Percentiles rank a stretch among this genome's conserved stretches.
Evolutionary conservation across 345 rosid genomes (phyloP).

Genomic region (Salix dunnii): DNA sequence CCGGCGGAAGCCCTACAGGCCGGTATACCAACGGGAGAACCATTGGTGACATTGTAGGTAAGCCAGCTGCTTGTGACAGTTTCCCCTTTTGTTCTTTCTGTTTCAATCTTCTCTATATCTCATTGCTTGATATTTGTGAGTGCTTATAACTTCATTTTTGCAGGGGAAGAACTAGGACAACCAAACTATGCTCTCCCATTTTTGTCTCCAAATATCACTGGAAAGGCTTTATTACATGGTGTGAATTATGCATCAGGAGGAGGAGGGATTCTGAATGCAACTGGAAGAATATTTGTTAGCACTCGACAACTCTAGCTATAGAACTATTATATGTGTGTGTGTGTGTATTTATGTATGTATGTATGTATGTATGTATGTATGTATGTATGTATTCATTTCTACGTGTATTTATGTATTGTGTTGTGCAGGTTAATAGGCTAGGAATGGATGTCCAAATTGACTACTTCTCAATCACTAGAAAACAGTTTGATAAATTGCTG

Average conservation of each 20-base stretch:
- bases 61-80: neutral
- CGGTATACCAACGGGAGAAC: slow-evolving; percentile 87
- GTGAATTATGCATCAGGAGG: slow-evolving; percentile 95
- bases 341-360: too few species aligned
- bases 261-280: slow-evolving; percentile 89
- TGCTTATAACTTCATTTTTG: neutral
- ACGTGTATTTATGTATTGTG: neutral
- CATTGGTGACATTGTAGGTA: slow-evolving; percentile 80
- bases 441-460: slow-evolving; percentile 88
- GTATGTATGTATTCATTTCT: neutral
- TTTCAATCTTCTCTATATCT: neutral
- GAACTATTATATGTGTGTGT: too few species aligned
- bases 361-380: too few species aligned
- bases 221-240: slow-evolving; percentile 60
- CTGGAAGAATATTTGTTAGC: slow-evolving; percentile 78
- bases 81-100: neutral
- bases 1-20: slow-evolving; percentile 85
- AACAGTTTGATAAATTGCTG: slow-evolving; percentile 58
- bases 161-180: slow-evolving; percentile 77
- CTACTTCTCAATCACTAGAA: slow-evolving; percentile 65
- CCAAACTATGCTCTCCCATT: slow-evolving; percentile 68
- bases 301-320: too few species aligned
- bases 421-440: slow-evolving; percentile 66
- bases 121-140: neutral
- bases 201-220: slow-evolving; percentile 70